Percentiles rank a stretch among this genome's conserved stretches.
These are phyloP conservation scores for Ensete ventricosum DNA, from an alignment of 176 grass and related monocot genomes.

Conservation along the genomic window DNA sequence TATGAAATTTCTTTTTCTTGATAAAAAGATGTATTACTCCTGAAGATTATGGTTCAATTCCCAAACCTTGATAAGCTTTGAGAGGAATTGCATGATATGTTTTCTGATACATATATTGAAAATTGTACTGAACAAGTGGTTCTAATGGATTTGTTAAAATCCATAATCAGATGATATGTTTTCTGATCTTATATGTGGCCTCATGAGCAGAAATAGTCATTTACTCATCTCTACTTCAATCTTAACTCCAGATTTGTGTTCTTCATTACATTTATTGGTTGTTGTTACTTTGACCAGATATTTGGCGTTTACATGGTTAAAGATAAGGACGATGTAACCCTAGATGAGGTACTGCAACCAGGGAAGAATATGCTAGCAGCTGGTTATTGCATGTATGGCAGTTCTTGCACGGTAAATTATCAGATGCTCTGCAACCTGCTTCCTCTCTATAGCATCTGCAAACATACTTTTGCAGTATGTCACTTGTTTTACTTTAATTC, in stretches of 20 bases:
- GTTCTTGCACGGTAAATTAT: slow-evolving; percentile 87
- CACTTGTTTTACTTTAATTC: not conserved
- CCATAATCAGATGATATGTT: too few relatives aligned
- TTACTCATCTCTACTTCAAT: not conserved
- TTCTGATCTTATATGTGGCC: not conserved
- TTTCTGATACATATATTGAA: not conserved
- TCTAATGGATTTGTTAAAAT: not conserved
- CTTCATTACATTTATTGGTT: not conserved
- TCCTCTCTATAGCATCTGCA: not conserved
- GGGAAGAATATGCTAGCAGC: slow-evolving; percentile 90
- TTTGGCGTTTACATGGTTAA: slow-evolving; percentile 76
- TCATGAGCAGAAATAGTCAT: not conserved
- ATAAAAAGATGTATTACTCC: too few relatives aligned
- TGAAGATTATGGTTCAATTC: too few relatives aligned
- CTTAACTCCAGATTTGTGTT: not conserved
- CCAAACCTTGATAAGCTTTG: too few relatives aligned
- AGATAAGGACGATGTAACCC: slow-evolving; percentile 44
- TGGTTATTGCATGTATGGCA: slow-evolving; percentile 99
- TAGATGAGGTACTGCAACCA: slow-evolving; percentile 73
- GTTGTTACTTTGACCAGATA: slow-evolving; percentile 10
- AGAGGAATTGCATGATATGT: too few relatives aligned
- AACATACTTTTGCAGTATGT: too few relatives aligned
- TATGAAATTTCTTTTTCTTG: not conserved
- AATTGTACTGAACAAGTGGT: not conserved
- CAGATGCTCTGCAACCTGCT: not conserved